Base-by-base conservation (phyloP, 345 rosid genomes). In the Geranium rotundifolium region DNA sequence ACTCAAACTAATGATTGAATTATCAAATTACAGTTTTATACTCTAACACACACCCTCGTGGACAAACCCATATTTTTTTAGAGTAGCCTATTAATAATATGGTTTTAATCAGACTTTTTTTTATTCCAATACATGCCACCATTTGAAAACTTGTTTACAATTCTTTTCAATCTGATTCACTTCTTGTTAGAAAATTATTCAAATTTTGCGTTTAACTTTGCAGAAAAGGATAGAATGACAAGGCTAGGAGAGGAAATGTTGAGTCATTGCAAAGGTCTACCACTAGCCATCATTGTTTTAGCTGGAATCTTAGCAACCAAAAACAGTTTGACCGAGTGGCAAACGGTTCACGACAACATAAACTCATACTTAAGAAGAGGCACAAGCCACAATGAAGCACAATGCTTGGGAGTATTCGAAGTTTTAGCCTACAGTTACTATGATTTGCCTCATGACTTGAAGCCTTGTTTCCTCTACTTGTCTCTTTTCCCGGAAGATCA, bases 261-360 rank as follows among this genome's bases (percentile, higher is more conserved):
- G 20, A 57, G 63, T 8, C 73, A 62, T 56, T 72, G 80, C 46
- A 63, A 65, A 54, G 75, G 77, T 17, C 52, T 75, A 20, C 82
- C 82, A 0, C 54, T 79, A 58, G 79, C 82, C 12, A 31, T 75
- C 23, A 63, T 70, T 14, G 77, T 67, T 64, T 75, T 79, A 17
- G 77, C 77, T 18, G 82, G 79, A 58, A 62, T 75, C 7, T 2
- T 78, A 27, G 82, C 73, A 41, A 71, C 60, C 19, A 73, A 73
- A 39, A 62, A 61, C 52, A 63, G 59, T 0, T 0, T 18, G 39
- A 46, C 39, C 0, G 69, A 75, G 3, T 75, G 75, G 78, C 46
- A 75, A 1, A 31, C 3, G 2, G 65, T 70, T 37, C 56, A 66
- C 17, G n/a, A 41, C 56, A 70, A 75, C 17, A 55, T 74, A 19